phyloP scores from a whole-genome alignment of 1,284 basidiomycete genomes.

The Heterobasidion occidentale region DNA sequence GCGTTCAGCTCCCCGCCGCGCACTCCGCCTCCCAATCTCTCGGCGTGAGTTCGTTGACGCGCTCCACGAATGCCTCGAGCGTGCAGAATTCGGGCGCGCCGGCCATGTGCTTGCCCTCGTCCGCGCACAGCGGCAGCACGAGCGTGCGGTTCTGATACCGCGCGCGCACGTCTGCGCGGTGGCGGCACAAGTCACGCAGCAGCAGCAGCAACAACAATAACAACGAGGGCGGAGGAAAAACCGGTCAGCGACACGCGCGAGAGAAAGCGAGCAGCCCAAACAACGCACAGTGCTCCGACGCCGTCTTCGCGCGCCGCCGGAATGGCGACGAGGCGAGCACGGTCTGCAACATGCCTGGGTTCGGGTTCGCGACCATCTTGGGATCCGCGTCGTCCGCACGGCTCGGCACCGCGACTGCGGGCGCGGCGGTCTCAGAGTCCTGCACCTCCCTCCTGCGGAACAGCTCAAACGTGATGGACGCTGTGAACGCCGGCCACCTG shows the following conservation, averaged over 20 bases:
- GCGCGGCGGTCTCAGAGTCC: no score
- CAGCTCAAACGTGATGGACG: slow-evolving; percentile 66
- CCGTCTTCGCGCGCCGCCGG: slow-evolving; percentile 8
- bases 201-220: not conserved
- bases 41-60: slow-evolving; percentile 58
- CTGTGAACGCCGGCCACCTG: slow-evolving; percentile 72
- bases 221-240: not conserved
- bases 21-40: slow-evolving; percentile 61
- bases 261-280: not conserved
- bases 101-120: slow-evolving; percentile 58
- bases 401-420: not conserved
- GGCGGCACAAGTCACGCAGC: not conserved
- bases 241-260: not conserved
- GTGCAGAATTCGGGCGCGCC: slow-evolving; percentile 76
- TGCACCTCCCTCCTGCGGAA: slow-evolving; percentile 33
- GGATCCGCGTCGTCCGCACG: slow-evolving; percentile 11
- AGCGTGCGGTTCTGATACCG: slow-evolving; percentile 71
- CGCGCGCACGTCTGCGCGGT: slow-evolving; percentile 55
- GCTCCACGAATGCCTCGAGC: slow-evolving; percentile 55
- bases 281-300: slow-evolving; percentile 36
- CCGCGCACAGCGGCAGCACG: slow-evolving; percentile 58
- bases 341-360: slow-evolving; percentile 11
- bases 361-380: slow-evolving; percentile 7
- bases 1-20: slow-evolving; percentile 4
- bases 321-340: slow-evolving; percentile 16